Base-by-base conservation (phyloP, 306 rosid species). In the Trifolium fragiferum region DNA sequence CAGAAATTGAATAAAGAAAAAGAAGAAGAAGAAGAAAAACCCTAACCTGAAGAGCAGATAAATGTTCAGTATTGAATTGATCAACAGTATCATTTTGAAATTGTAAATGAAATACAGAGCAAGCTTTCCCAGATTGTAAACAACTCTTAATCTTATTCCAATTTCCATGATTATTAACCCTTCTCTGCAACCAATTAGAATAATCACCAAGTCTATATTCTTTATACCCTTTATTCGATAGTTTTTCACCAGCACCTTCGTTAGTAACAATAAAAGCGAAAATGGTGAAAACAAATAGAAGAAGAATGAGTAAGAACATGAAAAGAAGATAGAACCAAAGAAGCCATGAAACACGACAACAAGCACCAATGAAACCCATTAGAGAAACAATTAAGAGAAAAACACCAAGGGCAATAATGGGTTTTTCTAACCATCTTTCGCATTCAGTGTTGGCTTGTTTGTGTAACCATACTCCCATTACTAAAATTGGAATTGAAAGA, bases 141-240 rank as follows among this genome's bases (percentile, higher is more conserved):
- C 98, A 93, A 38, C 92, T 87, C 86, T 25, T 82, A 72, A 93
- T 89, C 70, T 68, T 80, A 62, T 82, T 76, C 98, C 98, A 93
- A 23, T 80, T 81, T 7, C 87, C 78, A 4, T 41, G 3, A 71
- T 69, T 72, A 20, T 58, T 84, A 14, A 93, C 98, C 65, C 89
- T 84, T 51, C 84, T 86, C 87, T 90, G 97, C 33, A 93, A 70
- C 98, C 96, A 93, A 62, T 87, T 73, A 0, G 98, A 93, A 80
- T 90, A 93, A 82, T 89, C 97, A 0, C 96, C 97, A 11, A 93
- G 96, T 74, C 68, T 66, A 55, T 93, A 93, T 82, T 93, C 93
- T 74, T 89, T 86, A 51, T 87, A 90, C 0, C 97, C 98, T 33
- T 32, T 77, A 0, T 10, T 25, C 0, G 96, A 85, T 8, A 87